Evolutionary conservation across 768 basidiomycete genomes (phyloP), one percentile per base, ranked within the genome.

Genomic region (Suillus bovinus): DNA sequence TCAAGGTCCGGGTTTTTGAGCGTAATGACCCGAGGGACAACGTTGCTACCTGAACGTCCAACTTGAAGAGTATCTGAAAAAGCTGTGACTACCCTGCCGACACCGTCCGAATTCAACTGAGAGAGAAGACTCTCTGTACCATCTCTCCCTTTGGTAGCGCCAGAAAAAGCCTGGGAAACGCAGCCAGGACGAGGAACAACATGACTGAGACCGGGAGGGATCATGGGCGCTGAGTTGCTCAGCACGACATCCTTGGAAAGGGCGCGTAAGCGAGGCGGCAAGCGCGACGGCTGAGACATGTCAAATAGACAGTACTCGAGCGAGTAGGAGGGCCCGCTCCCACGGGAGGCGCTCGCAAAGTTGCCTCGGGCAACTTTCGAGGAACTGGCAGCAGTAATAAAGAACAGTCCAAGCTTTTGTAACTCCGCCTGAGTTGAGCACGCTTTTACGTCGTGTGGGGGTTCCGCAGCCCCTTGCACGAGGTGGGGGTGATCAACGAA

Each of bases 401-500:
- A 10, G 27, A 27, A 20, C 11, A 29, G 13, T 20, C 10, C 24
- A 27, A 27, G 55, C 55, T 56, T 56, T 56, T 56, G 38, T 56
- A 56, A 27, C 55, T 56, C 55, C 55, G 55, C 20, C 10, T 27
- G 24, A 27, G 38, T 57, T 14, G 50, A 11, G 64, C 74, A 76
- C 62, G 73, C 58, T 61, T 64, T 63, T 34, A 34, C 66, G 63
- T 73, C 73, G 71, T 74, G 74, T 72, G 58, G 13, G 58, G 54
- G 53, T 58, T 47, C 56, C 39, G 53, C 36, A 36, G 59, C 14
- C n/a, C 2, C 20, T 39, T 41, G 31, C 73, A 70, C 63, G 70
- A 66, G 66, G 44, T 56, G 20, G 34, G 50, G 11, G 60, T 69
- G 67, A 63, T 59, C 50, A 55, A 55, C 58, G 31, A 59, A 38